Evolutionary conservation across 768 basidiomycete genomes (phyloP).

Genomic region (Lactarius quietus): DNA sequence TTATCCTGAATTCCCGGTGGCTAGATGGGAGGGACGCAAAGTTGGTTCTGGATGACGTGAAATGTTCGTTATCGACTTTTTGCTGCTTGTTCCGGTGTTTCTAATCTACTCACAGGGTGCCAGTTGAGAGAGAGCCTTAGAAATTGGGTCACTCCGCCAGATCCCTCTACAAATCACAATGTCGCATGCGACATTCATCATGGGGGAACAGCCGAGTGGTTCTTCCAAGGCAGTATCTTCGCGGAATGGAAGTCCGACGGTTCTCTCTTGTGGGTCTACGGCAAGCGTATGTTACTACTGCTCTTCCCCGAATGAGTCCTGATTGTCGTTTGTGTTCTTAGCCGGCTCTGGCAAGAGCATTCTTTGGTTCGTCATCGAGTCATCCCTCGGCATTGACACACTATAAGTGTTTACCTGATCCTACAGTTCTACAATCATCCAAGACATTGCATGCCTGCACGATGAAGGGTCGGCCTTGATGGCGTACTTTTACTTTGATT

Average conservation of each 20-base stretch:
- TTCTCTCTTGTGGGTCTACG: neutral
- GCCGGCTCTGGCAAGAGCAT: neutral
- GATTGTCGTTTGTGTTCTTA: neutral
- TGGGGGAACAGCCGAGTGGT: neutral
- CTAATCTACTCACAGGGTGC: neutral
- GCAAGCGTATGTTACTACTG: neutral
- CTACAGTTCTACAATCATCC: neutral
- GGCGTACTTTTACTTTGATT: neutral
- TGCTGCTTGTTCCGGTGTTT: neutral
- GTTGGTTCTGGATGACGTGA: neutral
- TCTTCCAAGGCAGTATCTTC: neutral
- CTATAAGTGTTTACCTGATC: neutral
- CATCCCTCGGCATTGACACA: neutral
- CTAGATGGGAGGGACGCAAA: neutral
- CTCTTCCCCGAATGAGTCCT: neutral
- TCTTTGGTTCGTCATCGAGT: neutral
- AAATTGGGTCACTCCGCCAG: neutral
- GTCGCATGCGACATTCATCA: neutral
- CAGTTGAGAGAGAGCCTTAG: neutral
- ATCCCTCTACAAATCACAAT: neutral
- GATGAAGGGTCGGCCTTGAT: neutral
- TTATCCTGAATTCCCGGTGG: neutral
- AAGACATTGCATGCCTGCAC: neutral
- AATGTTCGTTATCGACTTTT: neutral
- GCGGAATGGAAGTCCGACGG: neutral